Evolutionary conservation across 768 basidiomycete genomes (phyloP), one percentile per base, ranked within the genome.

Genomic region (Rhizopogon sp.): DNA sequence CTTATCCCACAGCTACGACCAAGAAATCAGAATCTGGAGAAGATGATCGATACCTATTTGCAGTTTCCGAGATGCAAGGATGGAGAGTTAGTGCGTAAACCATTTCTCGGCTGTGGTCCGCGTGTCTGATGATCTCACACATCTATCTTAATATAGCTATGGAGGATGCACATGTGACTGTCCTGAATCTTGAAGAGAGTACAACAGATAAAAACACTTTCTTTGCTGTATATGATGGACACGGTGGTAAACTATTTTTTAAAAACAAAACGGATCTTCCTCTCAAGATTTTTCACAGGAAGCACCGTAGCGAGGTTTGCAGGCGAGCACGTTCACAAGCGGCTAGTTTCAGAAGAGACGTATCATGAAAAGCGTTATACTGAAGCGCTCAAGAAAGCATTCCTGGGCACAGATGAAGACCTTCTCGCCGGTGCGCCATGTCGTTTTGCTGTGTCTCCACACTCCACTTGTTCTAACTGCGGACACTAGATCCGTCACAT

Each of bases 221-320:
- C 74, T 97, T 98, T 64, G 96, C 90, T 29, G 95, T 99, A 1
- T 98, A 97, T 66, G 97, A 99, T 73, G 97, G 97, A 31, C 97
- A 99, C 68, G 97, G 97, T 57, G 97, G 96, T 93, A 65, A 22
- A 45, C 29, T 42, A 33, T 13, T 20, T 5, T 28, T 22, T 53
- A n/a, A 40, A 25, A 25, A 25, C 1, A 25, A 25, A 25, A 4
- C 47, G 29, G 16, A 60, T 64, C 11, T 49, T 39, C 4, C 29
- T 54, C 53, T 56, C 55, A 50, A 58, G 39, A 45, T 17, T 31
- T 47, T 28, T 37, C 53, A 3, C 61, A 96, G 93, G 93, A 39
- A 79, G 84, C 29, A 80, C 85, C 5, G 90, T 93, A n/a, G 91
- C 93, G 28, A 82, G 79, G 70, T 97, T 85, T 70, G 89, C 94